A percentile compares a stretch with the other conserved stretches of the same genome.
These are phyloP conservation scores for Clonostachys byssicola DNA, from an alignment of 2,329 filamentous ascomycete genomes.

Conservation along the genomic window DNA sequence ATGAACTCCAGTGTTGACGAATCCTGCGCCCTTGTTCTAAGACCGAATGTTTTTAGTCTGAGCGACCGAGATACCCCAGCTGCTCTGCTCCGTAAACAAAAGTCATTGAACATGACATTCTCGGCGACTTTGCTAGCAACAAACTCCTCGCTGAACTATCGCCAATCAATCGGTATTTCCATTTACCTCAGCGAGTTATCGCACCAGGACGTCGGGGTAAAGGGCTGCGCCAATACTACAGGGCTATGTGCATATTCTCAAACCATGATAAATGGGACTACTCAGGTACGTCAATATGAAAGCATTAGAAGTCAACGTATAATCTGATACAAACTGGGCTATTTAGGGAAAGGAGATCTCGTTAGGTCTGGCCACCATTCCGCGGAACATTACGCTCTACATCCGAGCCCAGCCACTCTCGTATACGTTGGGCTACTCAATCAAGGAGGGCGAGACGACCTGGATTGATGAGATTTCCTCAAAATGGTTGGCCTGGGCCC, in stretches of 20 bases:
- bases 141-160: conserved; percentile 6
- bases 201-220: conserved; percentile 17
- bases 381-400: conserved; percentile 7
- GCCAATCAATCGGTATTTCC: conserved; percentile 16
- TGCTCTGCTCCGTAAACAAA: conserved; percentile 19
- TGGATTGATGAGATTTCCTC: conserved; percentile 7
- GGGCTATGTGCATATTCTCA: conserved; percentile 9
- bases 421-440: conserved; percentile 14
- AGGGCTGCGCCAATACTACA: conserved; percentile 12
- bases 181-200: conserved; percentile 15
- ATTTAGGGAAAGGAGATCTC: neutral
- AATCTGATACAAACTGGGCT: too few species aligned
- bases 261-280: neutral
- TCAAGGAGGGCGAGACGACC: neutral
- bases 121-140: conserved; percentile 10
- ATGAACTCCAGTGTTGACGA: neutral
- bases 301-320: neutral
- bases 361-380: neutral
- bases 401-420: conserved; percentile 11
- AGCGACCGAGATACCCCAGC: conserved; percentile 19
- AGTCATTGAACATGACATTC: conserved; percentile 21
- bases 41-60: conserved; percentile 16
- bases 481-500: conserved; percentile 3
- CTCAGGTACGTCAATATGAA: neutral
- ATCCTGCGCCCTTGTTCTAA: conserved; percentile 15